Evolutionary conservation across 1,284 basidiomycete species (phyloP).

Genomic region (Apiotrichum domesticum): DNA sequence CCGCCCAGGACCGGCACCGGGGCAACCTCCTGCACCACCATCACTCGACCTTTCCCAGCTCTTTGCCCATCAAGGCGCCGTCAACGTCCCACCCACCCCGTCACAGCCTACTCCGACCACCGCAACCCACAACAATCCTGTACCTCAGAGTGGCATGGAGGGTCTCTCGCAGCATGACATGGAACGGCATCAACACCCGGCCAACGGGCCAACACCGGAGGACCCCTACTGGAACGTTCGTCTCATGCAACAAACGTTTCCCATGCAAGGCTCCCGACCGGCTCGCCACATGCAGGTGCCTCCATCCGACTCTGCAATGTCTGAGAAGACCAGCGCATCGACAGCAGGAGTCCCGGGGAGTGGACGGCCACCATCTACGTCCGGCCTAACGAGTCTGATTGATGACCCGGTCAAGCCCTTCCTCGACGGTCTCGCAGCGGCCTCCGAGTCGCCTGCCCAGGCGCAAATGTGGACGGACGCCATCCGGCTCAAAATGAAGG

Average conservation of each 20-base stretch:
- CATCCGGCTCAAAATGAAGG: slow-evolving; percentile 33
- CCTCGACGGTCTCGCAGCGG: slow-evolving; percentile 15
- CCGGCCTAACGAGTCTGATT: too few species aligned
- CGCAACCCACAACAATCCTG: not conserved
- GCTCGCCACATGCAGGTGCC: not conserved
- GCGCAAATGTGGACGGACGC: slow-evolving; percentile 39
- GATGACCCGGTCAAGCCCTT: slow-evolving; percentile 16
- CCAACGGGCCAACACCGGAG: slow-evolving; percentile 17
- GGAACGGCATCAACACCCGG: slow-evolving; percentile 19
- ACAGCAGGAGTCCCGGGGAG: not conserved
- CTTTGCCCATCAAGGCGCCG: not conserved
- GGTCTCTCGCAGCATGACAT: slow-evolving; percentile 12
- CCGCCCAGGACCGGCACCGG: not conserved
- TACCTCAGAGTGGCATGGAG: not conserved
- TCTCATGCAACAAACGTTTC: slow-evolving; percentile 7
- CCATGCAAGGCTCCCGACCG: slow-evolving; percentile 8
- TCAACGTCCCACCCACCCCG: not conserved
- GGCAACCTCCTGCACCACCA: not conserved
- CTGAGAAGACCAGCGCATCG: not conserved
- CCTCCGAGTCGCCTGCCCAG: slow-evolving; percentile 22
- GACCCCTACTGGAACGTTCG: slow-evolving; percentile 12
- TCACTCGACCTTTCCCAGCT: not conserved
- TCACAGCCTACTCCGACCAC: not conserved
- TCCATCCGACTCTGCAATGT: not conserved
- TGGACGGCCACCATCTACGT: too few species aligned